These are phyloP conservation scores for Gymnopilus dilepis DNA, from an alignment of 768 basidiomycete genomes.

Conservation along the genomic window DNA sequence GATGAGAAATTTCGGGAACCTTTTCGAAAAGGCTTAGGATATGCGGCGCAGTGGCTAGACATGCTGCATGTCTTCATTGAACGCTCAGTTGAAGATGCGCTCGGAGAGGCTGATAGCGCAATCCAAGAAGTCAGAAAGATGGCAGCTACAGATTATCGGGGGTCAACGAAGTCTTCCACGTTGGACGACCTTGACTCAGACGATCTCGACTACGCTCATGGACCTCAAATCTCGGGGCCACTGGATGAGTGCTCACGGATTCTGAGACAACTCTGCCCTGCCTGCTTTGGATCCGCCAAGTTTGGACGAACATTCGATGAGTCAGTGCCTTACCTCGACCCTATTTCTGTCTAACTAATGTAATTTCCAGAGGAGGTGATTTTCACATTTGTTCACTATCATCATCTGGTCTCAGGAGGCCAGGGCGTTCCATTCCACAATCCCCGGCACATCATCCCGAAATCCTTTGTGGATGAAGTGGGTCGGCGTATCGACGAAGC, in stretches of 20 bases:
- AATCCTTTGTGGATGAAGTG: too few species aligned
- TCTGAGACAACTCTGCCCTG: too few species aligned
- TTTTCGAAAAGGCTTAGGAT: conserved; percentile 25
- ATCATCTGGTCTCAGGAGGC: too few species aligned
- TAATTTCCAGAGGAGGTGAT: too few species aligned
- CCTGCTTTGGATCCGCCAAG: conserved; percentile 30
- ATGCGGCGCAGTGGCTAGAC: conserved; percentile 32
- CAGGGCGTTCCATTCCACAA: conserved; percentile 11
- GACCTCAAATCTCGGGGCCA: too few species aligned
- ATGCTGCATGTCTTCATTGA: conserved; percentile 19
- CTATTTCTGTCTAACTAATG: too few species aligned
- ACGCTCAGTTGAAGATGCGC: background rate
- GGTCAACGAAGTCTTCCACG: too few species aligned
- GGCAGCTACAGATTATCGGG: too few species aligned
- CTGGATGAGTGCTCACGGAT: conserved; percentile 26
- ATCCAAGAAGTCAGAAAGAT: too few species aligned
- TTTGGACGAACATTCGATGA: conserved; percentile 30
- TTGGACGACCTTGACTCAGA: too few species aligned
- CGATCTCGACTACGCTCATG: too few species aligned
- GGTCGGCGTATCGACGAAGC: conserved; percentile 5
- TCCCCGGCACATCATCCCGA: conserved; percentile 10
- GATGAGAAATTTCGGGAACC: conserved; percentile 25
- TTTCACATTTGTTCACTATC: background rate
- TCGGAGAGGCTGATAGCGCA: conserved; percentile 2
- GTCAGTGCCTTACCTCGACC: too few species aligned